Percentiles rank a stretch among this genome's conserved stretches.
phyloP scores from a whole-genome alignment of 1,284 basidiomycete genomes.

The Exobasidium cylindrosporum region DNA sequence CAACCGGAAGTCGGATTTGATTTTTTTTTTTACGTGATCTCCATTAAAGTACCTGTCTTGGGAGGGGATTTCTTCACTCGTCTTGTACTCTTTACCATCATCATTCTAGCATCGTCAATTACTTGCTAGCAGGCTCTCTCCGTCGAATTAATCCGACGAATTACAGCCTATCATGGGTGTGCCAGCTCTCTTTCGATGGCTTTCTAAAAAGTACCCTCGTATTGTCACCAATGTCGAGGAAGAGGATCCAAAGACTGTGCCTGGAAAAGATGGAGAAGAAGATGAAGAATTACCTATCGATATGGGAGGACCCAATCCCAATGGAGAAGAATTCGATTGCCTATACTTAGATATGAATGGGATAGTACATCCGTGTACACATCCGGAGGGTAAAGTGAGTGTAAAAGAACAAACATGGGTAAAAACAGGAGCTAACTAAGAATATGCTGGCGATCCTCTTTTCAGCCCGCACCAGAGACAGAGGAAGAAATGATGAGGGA shows the following conservation, averaged over 20 bases:
- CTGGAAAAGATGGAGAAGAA: constrained; percentile 59
- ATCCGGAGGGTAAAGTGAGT: constrained; percentile 67
- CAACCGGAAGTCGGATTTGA: too few relatives aligned
- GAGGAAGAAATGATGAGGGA: constrained; percentile 99
- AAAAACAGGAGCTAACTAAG: neutral
- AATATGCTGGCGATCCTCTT: too few relatives aligned
- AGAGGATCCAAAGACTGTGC: constrained; percentile 44
- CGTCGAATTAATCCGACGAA: too few relatives aligned
- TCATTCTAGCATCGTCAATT: too few relatives aligned
- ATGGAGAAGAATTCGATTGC: constrained; percentile 91
- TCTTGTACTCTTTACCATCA: too few relatives aligned
- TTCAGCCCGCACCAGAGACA: constrained; percentile 73
- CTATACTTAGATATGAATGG: constrained; percentile 67
- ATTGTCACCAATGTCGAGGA: constrained; percentile 53
- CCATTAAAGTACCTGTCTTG: too few relatives aligned
- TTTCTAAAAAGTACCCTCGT: constrained; percentile 56
- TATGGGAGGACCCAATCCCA: constrained; percentile 84
- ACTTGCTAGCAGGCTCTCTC: too few relatives aligned
- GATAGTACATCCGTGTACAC: constrained; percentile 82
- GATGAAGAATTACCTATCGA: constrained; percentile 74
- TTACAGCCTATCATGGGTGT: constrained; percentile 51
- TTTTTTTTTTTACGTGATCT: too few relatives aligned
- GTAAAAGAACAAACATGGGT: neutral
- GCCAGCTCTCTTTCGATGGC: constrained; percentile 54
- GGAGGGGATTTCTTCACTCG: too few relatives aligned